phyloP scores from a whole-genome alignment of 2,329 filamentous ascomycete genomes.

The Botrytis aclada region DNA sequence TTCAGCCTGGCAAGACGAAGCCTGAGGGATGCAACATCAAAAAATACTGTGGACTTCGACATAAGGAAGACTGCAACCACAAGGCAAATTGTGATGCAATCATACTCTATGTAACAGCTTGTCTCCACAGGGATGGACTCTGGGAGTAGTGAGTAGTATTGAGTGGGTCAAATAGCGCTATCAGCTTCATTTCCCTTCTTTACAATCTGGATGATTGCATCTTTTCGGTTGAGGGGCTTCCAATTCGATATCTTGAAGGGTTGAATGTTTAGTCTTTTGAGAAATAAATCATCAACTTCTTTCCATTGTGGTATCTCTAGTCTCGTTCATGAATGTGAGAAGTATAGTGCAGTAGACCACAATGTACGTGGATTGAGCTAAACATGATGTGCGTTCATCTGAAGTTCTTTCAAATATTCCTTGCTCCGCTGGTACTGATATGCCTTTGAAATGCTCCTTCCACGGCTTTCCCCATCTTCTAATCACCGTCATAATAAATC shows the following conservation, averaged over 20 bases:
- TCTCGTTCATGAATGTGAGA: neutral
- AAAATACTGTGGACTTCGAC: neutral
- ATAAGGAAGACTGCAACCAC: neutral
- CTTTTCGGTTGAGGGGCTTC: neutral
- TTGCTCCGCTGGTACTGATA: fast-evolving
- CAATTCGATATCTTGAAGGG: neutral
- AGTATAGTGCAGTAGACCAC: neutral
- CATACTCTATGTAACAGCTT: neutral
- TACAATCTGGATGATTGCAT: neutral
- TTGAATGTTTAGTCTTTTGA: neutral
- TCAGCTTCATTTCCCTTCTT: neutral
- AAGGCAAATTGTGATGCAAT: neutral
- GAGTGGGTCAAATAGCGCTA: neutral
- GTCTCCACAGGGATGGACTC: slow-evolving; percentile 2
- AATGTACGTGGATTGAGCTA: neutral
- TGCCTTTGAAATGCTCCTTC: neutral
- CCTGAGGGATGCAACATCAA: neutral
- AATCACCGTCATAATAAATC: neutral
- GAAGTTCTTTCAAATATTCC: neutral
- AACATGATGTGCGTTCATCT: neutral
- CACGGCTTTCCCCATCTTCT: neutral
- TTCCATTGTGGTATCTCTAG: neutral
- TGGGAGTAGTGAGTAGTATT: neutral
- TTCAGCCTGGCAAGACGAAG: neutral
- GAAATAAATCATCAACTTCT: neutral